Conservation (phyloP, 2,329 filamentous ascomycete genomes). For the Tolypocladium tropicale region DNA sequence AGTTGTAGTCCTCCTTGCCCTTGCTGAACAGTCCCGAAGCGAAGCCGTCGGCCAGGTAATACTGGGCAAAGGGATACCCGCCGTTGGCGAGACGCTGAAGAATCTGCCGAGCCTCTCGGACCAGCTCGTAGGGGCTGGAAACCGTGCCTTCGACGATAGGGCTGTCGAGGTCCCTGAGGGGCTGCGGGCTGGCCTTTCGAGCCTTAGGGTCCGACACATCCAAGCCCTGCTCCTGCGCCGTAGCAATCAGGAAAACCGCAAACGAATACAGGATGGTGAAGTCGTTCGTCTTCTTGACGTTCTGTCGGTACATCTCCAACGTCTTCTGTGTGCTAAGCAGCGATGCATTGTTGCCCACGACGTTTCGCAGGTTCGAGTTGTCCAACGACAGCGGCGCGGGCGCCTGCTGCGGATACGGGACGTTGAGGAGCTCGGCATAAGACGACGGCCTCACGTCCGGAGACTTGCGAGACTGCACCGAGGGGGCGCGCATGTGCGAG, state of each 20-base stretch:
- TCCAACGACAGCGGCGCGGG: conserved; percentile 60
- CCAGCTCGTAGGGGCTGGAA: conserved; percentile 54
- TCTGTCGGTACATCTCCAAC: conserved; percentile 92
- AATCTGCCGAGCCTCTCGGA: conserved; percentile 82
- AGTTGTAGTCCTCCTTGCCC: conserved; percentile 82
- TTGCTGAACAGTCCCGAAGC: conserved; percentile 93
- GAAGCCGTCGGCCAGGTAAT: conserved; percentile 91
- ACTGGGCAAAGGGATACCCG: conserved; percentile 94
- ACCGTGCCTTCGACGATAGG: conserved; percentile 34
- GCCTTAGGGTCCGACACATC: conserved; percentile 36
- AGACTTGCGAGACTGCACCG: conserved; percentile 41
- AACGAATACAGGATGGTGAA: conserved; percentile 90
- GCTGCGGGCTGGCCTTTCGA: conserved; percentile 36
- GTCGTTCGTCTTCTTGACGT: conserved; percentile 95
- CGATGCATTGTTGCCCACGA: conserved; percentile 82
- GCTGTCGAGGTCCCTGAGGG: conserved; percentile 34
- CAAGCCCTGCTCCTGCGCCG: conserved; percentile 67
- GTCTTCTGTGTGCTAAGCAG: conserved; percentile 87
- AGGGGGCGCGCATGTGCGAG: conserved; percentile 35
- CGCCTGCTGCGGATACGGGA: conserved; percentile 70
- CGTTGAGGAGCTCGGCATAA: conserved; percentile 51
- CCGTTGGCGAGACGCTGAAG: conserved; percentile 76
- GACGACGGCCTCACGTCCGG: conserved; percentile 43
- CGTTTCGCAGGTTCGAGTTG: conserved; percentile 69
- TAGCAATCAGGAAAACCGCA: conserved; percentile 85